Base-by-base conservation (phyloP, 805 yeast species). In the Candida anglica region DNA sequence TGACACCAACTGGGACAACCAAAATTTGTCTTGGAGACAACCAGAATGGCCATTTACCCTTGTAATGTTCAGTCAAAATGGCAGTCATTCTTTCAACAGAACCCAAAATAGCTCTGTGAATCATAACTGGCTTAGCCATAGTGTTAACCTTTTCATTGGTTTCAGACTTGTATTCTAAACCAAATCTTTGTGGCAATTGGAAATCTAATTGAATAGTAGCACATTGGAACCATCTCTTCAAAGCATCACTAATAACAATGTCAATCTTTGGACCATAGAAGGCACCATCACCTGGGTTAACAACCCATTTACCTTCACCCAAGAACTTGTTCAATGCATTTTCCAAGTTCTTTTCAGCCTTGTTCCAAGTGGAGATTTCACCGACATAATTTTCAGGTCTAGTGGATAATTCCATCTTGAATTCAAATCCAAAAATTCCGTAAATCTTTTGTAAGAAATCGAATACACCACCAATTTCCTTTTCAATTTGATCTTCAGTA, bases 11-110 rank as follows among this genome's bases (percentile, higher is more conserved):
- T 49, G 98, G 98, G 19, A 93, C 93, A 52, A 93, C 94, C 51
- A 91, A 72, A 38, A 91, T 77, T 70, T 93, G 99, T 71, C 98
- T 84, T 55, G 99, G 99, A n/a, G 98, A 89, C 58, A 93, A 75
- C 98, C 98, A 93, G 76, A 93, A 86, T 56, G 99, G 99, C 99
- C 99, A 93, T 63, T 88, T 93, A 55, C 99, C 99, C 58, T 89
- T 96, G 68, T 74, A 93, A 71, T 93, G 98, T 68, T 93, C 99
- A 39, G 95, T 89, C 63, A 93, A 79, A 51, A 93, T 91, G 43
- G 97, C 98, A 43, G 96, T 86, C 98, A 93, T 89, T 75, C 99
- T 86, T 75, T 93, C 99, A 41, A 93, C 94, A 29, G 96, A 86
- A 48, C 99, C 99, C 58, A 91, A 77, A 47, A 93, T 87, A 47